Evolutionary conservation across 805 yeast species (phyloP), one percentile per base, ranked within the genome.

Genomic region (Diddensiella transvaalensis): DNA sequence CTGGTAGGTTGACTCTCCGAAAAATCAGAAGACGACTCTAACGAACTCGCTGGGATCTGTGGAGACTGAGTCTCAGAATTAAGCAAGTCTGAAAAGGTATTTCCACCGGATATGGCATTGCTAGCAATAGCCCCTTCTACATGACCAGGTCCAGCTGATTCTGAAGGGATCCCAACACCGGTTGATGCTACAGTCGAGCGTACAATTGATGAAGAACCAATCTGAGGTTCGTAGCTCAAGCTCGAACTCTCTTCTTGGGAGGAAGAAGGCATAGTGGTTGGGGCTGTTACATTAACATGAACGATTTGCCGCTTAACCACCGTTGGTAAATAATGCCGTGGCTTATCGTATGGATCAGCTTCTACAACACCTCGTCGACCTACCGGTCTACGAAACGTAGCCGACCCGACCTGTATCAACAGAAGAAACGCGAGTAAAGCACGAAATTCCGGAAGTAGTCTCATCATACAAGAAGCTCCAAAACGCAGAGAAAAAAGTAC

Each of bases 271-370:
- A 33, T 11, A 11, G 52, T 21, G 6, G 42, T 18, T 21, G 51
- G 38, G 6, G 52, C 44, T 23, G 48, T 24, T 29, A 49, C 42
- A 35, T 52, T 54, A 21, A 40, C 51, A 35, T 38, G 51, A 21
- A 52, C 50, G 22, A 56, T 42, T 40, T 56, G 59, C 40, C 59
- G 47, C 43, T 51, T 51, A 32, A 54, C 51, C 2, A 39, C 35
- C 15, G 37, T 22, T 13, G 50, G 56, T 24, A 29, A 33, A 46
- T 52, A 55, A 35, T 49, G 51, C 26, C 47, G 35, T 3, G 59
- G 59, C 18, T 40, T 41, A 22, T 50, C 50, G 45, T 44, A 42
- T 17, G 40, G 24, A 22, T 43, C 43, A 4, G 41, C 36, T 18
- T 33, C 42, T 15, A 24, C 8, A 24, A 41, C 47, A 6, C 38